A percentile compares a stretch with the other conserved stretches of the same genome.
phyloP scores from a whole-genome alignment of 192 early-diverging fungal species.

The Funneliformis geosporum region DNA sequence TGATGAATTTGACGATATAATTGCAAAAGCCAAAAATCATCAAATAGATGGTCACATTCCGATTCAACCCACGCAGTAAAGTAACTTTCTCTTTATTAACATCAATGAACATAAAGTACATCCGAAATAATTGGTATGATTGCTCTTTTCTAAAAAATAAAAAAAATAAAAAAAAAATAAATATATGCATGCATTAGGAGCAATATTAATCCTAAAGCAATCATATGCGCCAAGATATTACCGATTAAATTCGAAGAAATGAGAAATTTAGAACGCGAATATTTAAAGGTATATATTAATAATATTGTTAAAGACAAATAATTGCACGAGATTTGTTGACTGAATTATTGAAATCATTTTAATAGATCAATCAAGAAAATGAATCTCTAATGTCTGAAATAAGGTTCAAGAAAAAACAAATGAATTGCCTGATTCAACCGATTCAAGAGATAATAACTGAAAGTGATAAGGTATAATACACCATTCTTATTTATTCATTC shows the following conservation, averaged over 20 bases:
- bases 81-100: neutral
- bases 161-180: too few species aligned
- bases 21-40: neutral
- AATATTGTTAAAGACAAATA: neutral
- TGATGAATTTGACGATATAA: constrained; percentile 17
- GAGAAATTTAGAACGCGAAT: constrained; percentile 11
- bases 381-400: neutral
- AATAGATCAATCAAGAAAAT: constrained; percentile 6
- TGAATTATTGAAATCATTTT: neutral
- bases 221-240: constrained; percentile 6
- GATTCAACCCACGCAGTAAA: neutral
- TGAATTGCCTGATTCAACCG: neutral
- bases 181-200: neutral
- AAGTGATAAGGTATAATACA: neutral
- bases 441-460: neutral
- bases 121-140: neutral
- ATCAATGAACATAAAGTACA: neutral
- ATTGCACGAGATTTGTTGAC: neutral
- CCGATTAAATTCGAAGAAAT: neutral
- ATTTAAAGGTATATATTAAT: constrained; percentile 8
- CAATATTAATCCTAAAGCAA: constrained; percentile 3
- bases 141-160: neutral
- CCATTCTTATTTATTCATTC: neutral
- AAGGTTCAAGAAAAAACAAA: neutral
- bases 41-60: neutral